phyloP scores from a whole-genome alignment of 805 yeast species.

The Yarrowia deformans region DNA sequence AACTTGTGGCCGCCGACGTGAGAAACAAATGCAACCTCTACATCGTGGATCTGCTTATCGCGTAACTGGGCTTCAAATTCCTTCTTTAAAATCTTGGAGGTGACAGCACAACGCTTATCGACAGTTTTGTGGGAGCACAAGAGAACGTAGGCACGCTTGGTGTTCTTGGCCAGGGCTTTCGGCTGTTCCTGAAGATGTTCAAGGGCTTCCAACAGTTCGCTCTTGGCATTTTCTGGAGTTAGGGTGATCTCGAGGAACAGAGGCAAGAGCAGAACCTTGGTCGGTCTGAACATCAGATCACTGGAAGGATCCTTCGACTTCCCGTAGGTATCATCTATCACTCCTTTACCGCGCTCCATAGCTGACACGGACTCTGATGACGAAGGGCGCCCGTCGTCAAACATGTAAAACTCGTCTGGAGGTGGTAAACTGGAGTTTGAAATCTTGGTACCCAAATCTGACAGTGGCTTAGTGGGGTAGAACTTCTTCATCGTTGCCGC shows the following conservation, averaged over 20 bases:
- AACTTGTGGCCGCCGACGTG: constrained; percentile 97
- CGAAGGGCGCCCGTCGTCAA: constrained; percentile 47
- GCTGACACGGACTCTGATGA: constrained; percentile 45
- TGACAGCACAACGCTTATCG: constrained; percentile 91
- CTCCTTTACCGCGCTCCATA: constrained; percentile 11
- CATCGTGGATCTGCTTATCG: constrained; percentile 73
- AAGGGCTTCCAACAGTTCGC: constrained; percentile 55
- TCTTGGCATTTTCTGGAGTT: constrained; percentile 54
- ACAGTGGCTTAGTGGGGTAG: constrained; percentile 1
- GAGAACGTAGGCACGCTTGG: constrained; percentile 54
- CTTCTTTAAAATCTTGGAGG: constrained; percentile 88
- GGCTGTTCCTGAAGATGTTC: constrained; percentile 49
- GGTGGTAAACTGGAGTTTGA: constrained; percentile 64
- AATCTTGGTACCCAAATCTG: constrained; percentile 53
- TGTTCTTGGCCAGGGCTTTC: constrained; percentile 1
- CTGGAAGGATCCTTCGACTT: not conserved
- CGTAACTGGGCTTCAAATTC: constrained; percentile 77
- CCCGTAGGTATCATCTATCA: constrained; percentile 11
- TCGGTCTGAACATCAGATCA: constrained; percentile 52
- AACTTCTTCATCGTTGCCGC: constrained; percentile 16
- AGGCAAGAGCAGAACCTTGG: constrained; percentile 74
- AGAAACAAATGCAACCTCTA: constrained; percentile 72
- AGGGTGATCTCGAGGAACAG: constrained; percentile 74
- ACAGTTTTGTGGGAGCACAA: constrained; percentile 90
- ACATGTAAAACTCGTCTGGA: constrained; percentile 53